Percentiles rank a stretch among this genome's conserved stretches.
Conservation (phyloP, 352 stramenopile genomes). For the Elongisporangium anandrum region DNA sequence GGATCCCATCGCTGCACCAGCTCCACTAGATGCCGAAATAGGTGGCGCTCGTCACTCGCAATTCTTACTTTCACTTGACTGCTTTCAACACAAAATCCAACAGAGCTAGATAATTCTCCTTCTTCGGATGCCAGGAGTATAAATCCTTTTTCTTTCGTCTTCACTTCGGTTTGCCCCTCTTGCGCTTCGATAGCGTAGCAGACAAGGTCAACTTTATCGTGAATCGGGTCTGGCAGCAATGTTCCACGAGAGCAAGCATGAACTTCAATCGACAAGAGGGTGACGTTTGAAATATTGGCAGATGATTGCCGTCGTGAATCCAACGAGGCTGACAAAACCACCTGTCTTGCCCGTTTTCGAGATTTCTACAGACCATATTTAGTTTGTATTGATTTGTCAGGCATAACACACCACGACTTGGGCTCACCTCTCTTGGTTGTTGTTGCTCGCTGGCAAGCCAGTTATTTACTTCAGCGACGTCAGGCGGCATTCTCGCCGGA, state of each 20-base stretch:
- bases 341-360: constrained; percentile 2
- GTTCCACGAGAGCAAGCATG: constrained; percentile 46
- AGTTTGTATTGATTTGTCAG: not conserved
- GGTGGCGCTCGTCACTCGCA: constrained; percentile 40
- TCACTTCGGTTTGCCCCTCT: constrained; percentile 48
- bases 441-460: constrained; percentile 23
- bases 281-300: constrained; percentile 61
- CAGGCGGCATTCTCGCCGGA: constrained; percentile 31
- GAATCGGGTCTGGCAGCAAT: constrained; percentile 66
- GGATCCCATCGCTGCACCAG: constrained; percentile 76
- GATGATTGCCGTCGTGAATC: constrained; percentile 10
- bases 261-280: constrained; percentile 75
- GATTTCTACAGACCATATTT: not conserved
- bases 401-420: not conserved
- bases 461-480: constrained; percentile 14
- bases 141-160: constrained; percentile 48
- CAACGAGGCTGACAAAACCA: constrained; percentile 1
- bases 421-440: constrained; percentile 19
- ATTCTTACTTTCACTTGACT: constrained; percentile 23
- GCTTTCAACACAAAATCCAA: constrained; percentile 34
- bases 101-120: constrained; percentile 11
- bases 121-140: constrained; percentile 27
- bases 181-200: constrained; percentile 73
- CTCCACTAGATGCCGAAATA: constrained; percentile 47
- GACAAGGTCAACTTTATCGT: constrained; percentile 58